These are phyloP conservation scores for Amanita exitialis DNA, from an alignment of 768 basidiomycete genomes.

Conservation along the genomic window DNA sequence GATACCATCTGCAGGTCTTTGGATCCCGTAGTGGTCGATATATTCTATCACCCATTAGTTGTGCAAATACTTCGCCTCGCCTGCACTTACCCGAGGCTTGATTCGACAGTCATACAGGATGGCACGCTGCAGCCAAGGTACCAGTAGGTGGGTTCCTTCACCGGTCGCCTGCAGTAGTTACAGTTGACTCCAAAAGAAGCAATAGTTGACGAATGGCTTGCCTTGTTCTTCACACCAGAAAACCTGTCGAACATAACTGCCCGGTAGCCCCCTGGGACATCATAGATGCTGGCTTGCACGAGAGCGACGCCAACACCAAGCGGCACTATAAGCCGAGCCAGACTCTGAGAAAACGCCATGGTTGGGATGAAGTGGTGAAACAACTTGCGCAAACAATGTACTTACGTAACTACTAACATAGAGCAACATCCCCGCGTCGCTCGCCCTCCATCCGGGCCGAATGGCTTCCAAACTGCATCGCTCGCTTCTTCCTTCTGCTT, in stretches of 20 bases:
- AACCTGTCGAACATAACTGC: conserved; percentile 99
- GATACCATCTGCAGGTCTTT: conserved; percentile 99
- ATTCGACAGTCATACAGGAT: conserved; percentile 97
- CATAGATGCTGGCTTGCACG: conserved; percentile 44
- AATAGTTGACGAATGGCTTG: conserved; percentile 18
- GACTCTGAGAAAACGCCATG: conserved; percentile 42
- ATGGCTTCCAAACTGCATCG: conserved; percentile 95
- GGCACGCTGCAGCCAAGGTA: conserved; percentile 93
- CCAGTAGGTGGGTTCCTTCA: conserved; percentile 93
- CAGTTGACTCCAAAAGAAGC: conserved; percentile 5
- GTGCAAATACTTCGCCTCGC: neutral
- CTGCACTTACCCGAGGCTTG: conserved; percentile 72
- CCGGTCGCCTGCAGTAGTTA: conserved; percentile 51
- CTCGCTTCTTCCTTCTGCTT: conserved; percentile 73
- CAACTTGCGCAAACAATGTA: conserved; percentile 6
- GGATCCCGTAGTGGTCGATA: conserved; percentile 97
- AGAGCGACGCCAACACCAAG: conserved; percentile 33
- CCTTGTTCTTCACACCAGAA: conserved; percentile 78
- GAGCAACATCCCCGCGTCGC: conserved; percentile 37
- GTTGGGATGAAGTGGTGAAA: conserved; percentile 4
- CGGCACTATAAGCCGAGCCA: conserved; percentile 37
- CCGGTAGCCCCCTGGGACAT: conserved; percentile 85
- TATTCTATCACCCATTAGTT: conserved; percentile 52
- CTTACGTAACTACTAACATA: conserved; percentile 13
- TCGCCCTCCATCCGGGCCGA: conserved; percentile 78